phyloP scores from a whole-genome alignment of 257 asterid species.

The Knoxia roxburghii region DNA sequence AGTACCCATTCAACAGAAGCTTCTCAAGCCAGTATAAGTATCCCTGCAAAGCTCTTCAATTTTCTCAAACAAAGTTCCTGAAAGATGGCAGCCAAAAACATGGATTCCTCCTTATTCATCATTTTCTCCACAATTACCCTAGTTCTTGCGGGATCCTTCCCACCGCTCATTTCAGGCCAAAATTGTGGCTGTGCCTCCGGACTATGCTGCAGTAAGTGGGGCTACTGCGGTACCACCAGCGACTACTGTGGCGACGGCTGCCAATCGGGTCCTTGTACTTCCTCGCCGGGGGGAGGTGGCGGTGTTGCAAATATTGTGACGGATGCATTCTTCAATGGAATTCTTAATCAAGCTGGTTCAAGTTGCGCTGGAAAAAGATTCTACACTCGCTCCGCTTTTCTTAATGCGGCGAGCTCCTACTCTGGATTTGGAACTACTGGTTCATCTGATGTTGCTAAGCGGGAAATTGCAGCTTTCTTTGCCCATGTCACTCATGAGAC shows the following conservation, averaged over 20 bases:
- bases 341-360: constrained; percentile 1
- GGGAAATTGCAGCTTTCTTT: constrained; percentile 17
- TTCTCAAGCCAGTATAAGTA: too few species aligned
- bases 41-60: too few species aligned
- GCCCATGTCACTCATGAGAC: constrained; percentile 20
- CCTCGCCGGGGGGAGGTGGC: neutral
- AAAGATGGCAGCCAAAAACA: too few species aligned
- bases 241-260: constrained; percentile 47
- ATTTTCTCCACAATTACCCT: too few species aligned
- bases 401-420: neutral
- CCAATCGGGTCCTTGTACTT: constrained; percentile 29
- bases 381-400: constrained; percentile 7
- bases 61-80: too few species aligned
- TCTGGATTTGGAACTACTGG: constrained; percentile 9
- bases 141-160: neutral
- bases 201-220: constrained; percentile 33
- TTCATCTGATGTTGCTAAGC: constrained; percentile 6
- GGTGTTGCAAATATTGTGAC: constrained; percentile 7
- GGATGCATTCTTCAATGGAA: constrained; percentile 7
- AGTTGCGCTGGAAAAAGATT: constrained; percentile 13
- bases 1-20: too few species aligned
- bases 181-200: constrained; percentile 18
- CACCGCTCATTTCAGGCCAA: constrained; percentile 8
- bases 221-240: constrained; percentile 32
- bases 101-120: too few species aligned